Base-by-base conservation (phyloP, 1,284 basidiomycete species). In the Ceratobasidium sp. region DNA sequence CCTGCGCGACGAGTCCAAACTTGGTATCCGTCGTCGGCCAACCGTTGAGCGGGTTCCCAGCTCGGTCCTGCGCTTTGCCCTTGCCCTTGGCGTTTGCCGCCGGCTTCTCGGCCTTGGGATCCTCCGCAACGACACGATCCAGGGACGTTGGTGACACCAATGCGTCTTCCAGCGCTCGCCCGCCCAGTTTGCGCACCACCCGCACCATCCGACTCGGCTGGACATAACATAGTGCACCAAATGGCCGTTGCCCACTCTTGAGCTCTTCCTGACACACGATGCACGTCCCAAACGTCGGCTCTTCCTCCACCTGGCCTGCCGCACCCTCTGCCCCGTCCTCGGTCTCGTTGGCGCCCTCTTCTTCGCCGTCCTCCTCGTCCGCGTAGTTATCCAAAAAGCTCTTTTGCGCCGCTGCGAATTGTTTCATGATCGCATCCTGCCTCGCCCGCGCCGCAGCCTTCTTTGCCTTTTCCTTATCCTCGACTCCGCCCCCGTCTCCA, bases 211-310 rank as follows among this genome's bases (percentile, higher is more conserved):
- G 86, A 80, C 95, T 98, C 0, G 94, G 90, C 79, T 99, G 96
- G 5, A 99, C 80, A 73, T 96, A 84, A 0, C 92, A 94, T n/a
- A 99, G 85, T 59, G 88, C 88, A 14, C 97, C 97, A 78, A 98
- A 98, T 0, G 92, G 84, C 73, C 87, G 86, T 14, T 85, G 82
- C 3, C 69, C 69, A 25, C 56, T 56, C 58, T 53, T 60, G 60
- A 98, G 86, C 74, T 95, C 92, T 79, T 99, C 97, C 80, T 99
- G 97, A 77, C 97, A 99, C 8, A 99, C 93, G 75, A 99, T 99
- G 80, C 97, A 99, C 30, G 90, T 92, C 0, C 96, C 97, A 90
- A 28, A 88, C 25, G 71, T 73, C n/a, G 84, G 79, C 44, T 85
- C 83, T 25, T 51, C 38, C 12, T 42, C 28, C 11, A 51, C 51